Base-by-base conservation (phyloP, 1,139 yeast genomes). In the Casaregolazyma lundiana region DNA sequence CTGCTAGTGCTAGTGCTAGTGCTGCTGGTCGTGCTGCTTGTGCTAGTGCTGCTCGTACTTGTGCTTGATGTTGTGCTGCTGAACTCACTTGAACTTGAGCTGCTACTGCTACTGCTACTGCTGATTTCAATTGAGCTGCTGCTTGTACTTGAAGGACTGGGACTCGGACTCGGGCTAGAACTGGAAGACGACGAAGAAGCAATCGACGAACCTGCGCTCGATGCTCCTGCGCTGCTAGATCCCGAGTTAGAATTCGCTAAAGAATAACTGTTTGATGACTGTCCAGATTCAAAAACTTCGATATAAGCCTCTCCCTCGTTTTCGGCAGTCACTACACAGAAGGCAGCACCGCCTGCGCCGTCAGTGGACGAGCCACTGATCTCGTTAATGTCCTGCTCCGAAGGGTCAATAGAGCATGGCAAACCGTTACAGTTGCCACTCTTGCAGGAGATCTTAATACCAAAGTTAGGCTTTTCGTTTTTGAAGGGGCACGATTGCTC, bases 291-390 rank as follows among this genome's bases (percentile, higher is more conserved):
- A 62, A 87, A 87, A 6, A 87, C 83, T 64, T 85, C 95, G 58
- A 88, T 79, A 49, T 71, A 76, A 37, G 94, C 95, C 49, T 72
- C 72, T 36, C 84, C 72, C 47, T 78, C 75, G 55, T 79, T 74
- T 44, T 69, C 67, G 35, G 87, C 95, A 36, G 95, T 86, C 43
- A 86, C 87, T 45, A 86, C 84, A 73, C 96, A 88, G 76, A 77
- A 87, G 17, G 76, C 71, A 41, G 84, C 94, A 54, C 81, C 85
- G 38, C 83, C 85, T 46, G 82, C 79, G 44, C 80, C 80, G 41
- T 64, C 59, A 24, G 68, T 58, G 29, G 63, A 57, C 9, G 59
- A 52, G 20, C 69, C 61, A 35, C 67, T 62, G 47, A 83, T 79
- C 45, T 72, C 73, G 65, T 83, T 82, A 59, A 76, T 72, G 19